Evolutionary conservation across 805 yeast genomes (phyloP).

Genomic region (Wickerhamomyces canadensis): DNA sequence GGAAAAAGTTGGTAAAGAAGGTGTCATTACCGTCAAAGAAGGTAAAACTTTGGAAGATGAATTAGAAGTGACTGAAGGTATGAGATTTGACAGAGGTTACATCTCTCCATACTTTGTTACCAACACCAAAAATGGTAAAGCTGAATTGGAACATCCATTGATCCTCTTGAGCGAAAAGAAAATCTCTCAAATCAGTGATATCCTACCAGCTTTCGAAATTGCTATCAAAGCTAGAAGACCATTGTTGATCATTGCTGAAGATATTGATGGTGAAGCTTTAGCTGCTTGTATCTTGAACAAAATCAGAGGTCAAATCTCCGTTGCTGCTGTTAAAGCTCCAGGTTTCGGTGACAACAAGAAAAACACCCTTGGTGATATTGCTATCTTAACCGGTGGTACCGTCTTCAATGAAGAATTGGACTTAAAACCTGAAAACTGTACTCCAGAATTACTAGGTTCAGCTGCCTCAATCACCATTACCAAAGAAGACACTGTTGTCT

Average conservation of each 20-base stretch:
- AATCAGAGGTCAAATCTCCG: conserved; percentile 98
- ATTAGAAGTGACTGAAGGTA: conserved; percentile 96
- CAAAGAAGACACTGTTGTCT: conserved; percentile 92
- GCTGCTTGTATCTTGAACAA: conserved; percentile 98
- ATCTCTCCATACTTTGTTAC: conserved; percentile 96
- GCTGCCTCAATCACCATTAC: conserved; percentile 91
- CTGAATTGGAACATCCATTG: conserved; percentile 94
- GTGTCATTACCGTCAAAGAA: conserved; percentile 97
- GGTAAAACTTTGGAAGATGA: conserved; percentile 98
- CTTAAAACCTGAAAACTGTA: conserved; percentile 93
- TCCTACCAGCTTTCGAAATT: conserved; percentile 88
- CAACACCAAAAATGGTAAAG: conserved; percentile 85
- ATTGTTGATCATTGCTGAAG: conserved; percentile 90
- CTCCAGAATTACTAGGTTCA: conserved; percentile 84
- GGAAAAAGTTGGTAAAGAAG: conserved; percentile 99
- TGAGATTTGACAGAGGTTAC: conserved; percentile 98
- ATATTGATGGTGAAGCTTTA: conserved; percentile 96
- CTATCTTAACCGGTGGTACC: conserved; percentile 80
- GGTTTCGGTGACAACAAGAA: conserved; percentile 99
- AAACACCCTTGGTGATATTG: conserved; percentile 92
- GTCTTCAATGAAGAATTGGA: conserved; percentile 61
- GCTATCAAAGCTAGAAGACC: conserved; percentile 96
- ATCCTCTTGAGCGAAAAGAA: conserved; percentile 80
- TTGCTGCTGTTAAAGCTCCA: conserved; percentile 97
- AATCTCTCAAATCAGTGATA: conserved; percentile 84